These are phyloP conservation scores for Russula dissimulans DNA, from an alignment of 768 basidiomycete species.

Conservation along the genomic window DNA sequence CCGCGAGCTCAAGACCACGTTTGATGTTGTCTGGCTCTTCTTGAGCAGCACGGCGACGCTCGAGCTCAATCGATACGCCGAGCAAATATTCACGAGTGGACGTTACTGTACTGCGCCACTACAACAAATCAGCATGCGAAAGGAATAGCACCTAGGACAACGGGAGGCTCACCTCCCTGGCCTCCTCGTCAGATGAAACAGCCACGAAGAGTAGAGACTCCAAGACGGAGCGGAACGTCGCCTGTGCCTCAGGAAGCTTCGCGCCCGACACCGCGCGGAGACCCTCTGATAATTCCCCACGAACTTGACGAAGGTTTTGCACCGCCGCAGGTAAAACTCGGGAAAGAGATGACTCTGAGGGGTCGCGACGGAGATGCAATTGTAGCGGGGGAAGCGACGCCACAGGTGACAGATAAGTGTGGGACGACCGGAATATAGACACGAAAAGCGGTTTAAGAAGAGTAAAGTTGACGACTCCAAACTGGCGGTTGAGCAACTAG, in stretches of 20 bases:
- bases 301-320: conserved; percentile 62
- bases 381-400: conserved; percentile 84
- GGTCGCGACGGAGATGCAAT: conserved; percentile 82
- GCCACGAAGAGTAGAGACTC: conserved; percentile 73
- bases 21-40: conserved; percentile 78
- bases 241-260: conserved; percentile 77
- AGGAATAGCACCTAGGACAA: conserved; percentile 4
- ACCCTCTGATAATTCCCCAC: conserved; percentile 76
- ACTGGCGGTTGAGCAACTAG: conserved; percentile 84
- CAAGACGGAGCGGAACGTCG: conserved; percentile 71
- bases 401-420: conserved; percentile 77
- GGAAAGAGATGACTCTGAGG: conserved; percentile 62
- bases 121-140: conserved; percentile 10
- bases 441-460: conserved; percentile 84
- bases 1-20: conserved; percentile 87
- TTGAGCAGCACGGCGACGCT: conserved; percentile 71
- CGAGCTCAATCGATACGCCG: conserved; percentile 86
- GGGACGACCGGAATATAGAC: conserved; percentile 79
- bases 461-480: conserved; percentile 83
- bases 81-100: conserved; percentile 86
- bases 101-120: conserved; percentile 88
- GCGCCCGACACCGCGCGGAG: conserved; percentile 78
- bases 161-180: conserved; percentile 58
- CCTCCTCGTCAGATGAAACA: conserved; percentile 75
- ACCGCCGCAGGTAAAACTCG: conserved; percentile 71